Base-by-base conservation (phyloP, 257 asterid genomes). In the Solanum bulbocastanum region DNA sequence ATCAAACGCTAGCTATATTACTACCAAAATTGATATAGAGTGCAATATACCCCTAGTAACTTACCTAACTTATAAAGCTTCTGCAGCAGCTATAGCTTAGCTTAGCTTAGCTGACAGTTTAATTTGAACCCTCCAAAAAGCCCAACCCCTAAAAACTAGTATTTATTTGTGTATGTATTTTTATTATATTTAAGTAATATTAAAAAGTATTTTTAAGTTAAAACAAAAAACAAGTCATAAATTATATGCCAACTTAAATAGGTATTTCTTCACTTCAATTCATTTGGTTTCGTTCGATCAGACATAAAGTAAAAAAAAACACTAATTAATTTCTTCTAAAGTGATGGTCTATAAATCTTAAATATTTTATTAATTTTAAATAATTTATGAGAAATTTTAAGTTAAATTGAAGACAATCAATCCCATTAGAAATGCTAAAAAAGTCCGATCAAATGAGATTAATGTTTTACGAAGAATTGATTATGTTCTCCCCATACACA, bases 291-390 rank as follows among this genome's bases (percentile, higher is more conserved):
- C 3, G 4, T 65, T 65, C 1, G 33, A n/a, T 65, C 3, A n/a
- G 8, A 12, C 0, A 37, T 8, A 15, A 16, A 14, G 3, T 1
- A 3, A 3, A 66, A 1, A 1, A 12, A n/a, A 5, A 10, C 0
- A 20, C 0, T 8, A 20, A 20, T 22, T 58, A 49, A 14, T 4
- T 22, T 22, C 2, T 60, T 5, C 6, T 52, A 52, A 14, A 46
- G 58, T 22, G 12, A 60, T 60, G 11, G 6, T 49, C 3, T 46
- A 49, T 49, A 16, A 49, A 16, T 15, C 60, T 49, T 2, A 49
- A 49, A 49, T 5, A 56, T 56, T 44, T 56, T 2, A 18, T 6
- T 20, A 18, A 56, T 6, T 56, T 16, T 18, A 56, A 6, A 56
- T 52, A 18, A 2, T 6, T 56, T 18, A 0, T 5, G 10, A 52